Percentiles rank a stretch among this genome's conserved stretches.
These are phyloP conservation scores for Trichomonascaceae sp. DNA, from an alignment of 1,139 yeast genomes.

Conservation along the genomic window DNA sequence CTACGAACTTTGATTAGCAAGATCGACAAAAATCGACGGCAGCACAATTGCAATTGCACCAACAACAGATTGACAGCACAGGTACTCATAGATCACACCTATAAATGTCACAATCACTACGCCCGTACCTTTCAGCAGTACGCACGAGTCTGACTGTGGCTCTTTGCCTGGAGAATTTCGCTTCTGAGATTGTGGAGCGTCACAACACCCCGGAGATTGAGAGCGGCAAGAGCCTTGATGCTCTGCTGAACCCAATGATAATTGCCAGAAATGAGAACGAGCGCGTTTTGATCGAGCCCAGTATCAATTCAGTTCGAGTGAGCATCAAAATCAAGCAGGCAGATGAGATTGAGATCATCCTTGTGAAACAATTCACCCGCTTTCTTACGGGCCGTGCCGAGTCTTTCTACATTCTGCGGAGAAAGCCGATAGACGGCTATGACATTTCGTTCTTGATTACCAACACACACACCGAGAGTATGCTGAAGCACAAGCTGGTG, in stretches of 20 bases:
- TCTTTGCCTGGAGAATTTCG: slow-evolving; percentile 84
- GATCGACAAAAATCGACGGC: too few species aligned
- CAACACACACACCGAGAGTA: slow-evolving; percentile 87
- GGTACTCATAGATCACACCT: too few species aligned
- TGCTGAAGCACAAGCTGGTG: slow-evolving; percentile 89
- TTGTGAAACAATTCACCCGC: slow-evolving; percentile 88
- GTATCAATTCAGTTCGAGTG: slow-evolving; percentile 75
- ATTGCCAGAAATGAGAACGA: slow-evolving; percentile 92
- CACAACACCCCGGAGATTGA: slow-evolving; percentile 97
- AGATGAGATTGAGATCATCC: slow-evolving; percentile 88
- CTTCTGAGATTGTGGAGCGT: slow-evolving; percentile 91
- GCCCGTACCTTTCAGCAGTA: slow-evolving; percentile 90
- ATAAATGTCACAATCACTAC: slow-evolving; percentile 78
- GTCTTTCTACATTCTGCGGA: slow-evolving; percentile 77
- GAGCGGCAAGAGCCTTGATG: slow-evolving; percentile 64
- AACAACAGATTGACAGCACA: too few species aligned
- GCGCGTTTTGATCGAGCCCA: slow-evolving; percentile 82
- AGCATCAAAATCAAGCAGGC: slow-evolving; percentile 92
- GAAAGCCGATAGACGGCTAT: slow-evolving; percentile 76
- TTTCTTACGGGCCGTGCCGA: slow-evolving; percentile 94
- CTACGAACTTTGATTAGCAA: too few species aligned
- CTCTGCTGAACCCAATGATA: slow-evolving; percentile 76
- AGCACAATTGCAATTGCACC: too few species aligned
- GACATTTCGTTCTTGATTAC: slow-evolving; percentile 90
- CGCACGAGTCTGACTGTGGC: slow-evolving; percentile 92